Base-by-base conservation (phyloP, 805 yeast species). In the Saturnispora hagleri region DNA sequence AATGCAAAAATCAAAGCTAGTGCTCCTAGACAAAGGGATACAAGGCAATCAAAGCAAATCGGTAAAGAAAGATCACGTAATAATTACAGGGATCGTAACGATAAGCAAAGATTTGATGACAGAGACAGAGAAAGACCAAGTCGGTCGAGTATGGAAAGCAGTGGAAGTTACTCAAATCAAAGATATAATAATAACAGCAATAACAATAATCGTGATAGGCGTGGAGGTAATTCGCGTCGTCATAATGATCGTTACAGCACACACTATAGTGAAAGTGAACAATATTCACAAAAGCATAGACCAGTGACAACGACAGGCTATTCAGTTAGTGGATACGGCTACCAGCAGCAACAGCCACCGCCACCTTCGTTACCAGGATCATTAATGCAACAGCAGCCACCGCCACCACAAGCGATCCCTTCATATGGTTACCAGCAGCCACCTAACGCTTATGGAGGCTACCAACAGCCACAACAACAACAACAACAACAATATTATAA, bases 1-100 rank as follows among this genome's bases (percentile, higher is more conserved):
- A 57, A 66, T 52, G 75, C 74, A 4, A 77, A 73, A 52, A 61
- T 33, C n/a, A 55, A 48, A 20, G 35, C 26, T 28, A 44, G 17
- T 18, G 34, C 20, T 22, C 53, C 51, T 10, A 51, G 47, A 43
- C 46, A 48, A 18, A 52, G 53, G 33, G 48, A 54, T 40, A 54
- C 43, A 18, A 45, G 53, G 17, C 41, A 42, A 6, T 49, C 35
- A 22, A 48, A 53, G 10, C 43, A 53, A n/a, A 35, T 26, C 42
- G 47, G 46, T 13, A 48, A 48, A 12, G 48, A 45, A 9, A 51
- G 51, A 41, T 24, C 43, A 38, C 27, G 43, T 22, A 44, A 46
- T 24, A 36, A 36, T n/a, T 50, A 51, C 44, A 43, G 51, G 5
- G 46, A 49, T 38, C 48, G 47, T 31, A 51, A 36, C 43, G 51